Evolutionary conservation across 2,329 filamentous ascomycete species (phyloP).

Genomic region (Penicillium thymicola): DNA sequence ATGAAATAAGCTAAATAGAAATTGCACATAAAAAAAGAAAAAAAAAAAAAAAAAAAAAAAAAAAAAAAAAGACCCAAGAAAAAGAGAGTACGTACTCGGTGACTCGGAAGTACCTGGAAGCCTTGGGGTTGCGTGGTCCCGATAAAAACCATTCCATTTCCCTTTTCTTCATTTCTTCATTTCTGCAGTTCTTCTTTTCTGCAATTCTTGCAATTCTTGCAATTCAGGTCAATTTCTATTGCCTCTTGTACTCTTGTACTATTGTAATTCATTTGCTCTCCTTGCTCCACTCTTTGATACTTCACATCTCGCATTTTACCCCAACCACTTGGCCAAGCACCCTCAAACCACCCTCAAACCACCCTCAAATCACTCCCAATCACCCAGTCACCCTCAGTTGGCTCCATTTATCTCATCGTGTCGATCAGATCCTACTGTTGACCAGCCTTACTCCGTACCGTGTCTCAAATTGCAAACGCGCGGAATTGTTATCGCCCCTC

Average conservation of each 20-base stretch:
- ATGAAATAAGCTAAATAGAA: neutral
- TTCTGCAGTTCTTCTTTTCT: neutral
- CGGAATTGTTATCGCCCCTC: neutral
- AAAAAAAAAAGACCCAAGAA: neutral
- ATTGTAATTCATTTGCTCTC: neutral
- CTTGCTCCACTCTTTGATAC: neutral
- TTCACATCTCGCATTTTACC: neutral
- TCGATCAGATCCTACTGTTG: neutral
- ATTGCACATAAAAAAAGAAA: neutral
- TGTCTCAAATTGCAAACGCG: constrained; percentile 4
- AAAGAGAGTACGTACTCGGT: neutral
- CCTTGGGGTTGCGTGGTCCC: neutral
- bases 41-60: neutral
- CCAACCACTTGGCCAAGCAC: neutral
- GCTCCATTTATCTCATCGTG: neutral
- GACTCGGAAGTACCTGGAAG: neutral
- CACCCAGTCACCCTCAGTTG: neutral
- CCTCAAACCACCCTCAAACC: neutral
- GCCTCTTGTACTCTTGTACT: neutral
- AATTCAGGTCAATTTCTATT: neutral
- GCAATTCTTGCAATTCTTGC: neutral
- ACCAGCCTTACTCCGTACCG: neutral
- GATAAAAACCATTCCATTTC: neutral
- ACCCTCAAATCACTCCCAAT: neutral
- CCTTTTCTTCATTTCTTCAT: neutral